Conservation (phyloP, 805 yeast genomes). For the Isabelozyma gotoi region DNA sequence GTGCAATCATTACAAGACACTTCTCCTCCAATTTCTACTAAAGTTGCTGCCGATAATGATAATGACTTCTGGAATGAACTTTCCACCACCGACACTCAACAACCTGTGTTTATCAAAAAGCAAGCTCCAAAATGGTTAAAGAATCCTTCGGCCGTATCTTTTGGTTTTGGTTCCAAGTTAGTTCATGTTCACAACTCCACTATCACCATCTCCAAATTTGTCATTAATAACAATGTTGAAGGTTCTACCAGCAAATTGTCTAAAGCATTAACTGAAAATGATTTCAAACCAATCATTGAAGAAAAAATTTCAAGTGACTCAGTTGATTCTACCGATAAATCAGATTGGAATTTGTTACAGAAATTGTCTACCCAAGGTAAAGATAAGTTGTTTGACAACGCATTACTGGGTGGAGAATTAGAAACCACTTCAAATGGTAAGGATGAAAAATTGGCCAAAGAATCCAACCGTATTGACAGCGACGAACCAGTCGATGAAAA, state of each 20-base stretch:
- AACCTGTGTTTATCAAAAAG: constrained; percentile 65
- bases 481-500: constrained; percentile 7
- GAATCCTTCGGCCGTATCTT: constrained; percentile 68
- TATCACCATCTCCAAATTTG: constrained; percentile 44
- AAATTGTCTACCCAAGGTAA: constrained; percentile 52
- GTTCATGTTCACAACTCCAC: constrained; percentile 51
- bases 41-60: constrained; percentile 50
- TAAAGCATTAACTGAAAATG: constrained; percentile 56
- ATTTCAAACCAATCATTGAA: constrained; percentile 55
- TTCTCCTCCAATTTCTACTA: constrained; percentile 50
- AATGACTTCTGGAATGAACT: constrained; percentile 85
- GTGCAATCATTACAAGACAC: constrained; percentile 90
- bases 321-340: constrained; percentile 38
- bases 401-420: constrained; percentile 11
- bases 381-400: constrained; percentile 42
- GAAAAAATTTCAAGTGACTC: constrained; percentile 44
- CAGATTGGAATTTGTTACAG: constrained; percentile 68
- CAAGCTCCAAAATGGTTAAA: constrained; percentile 93
- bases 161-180: constrained; percentile 93
- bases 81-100: constrained; percentile 65
- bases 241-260: constrained; percentile 43
- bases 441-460: constrained; percentile 7
- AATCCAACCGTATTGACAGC: constrained; percentile 3
- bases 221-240: constrained; percentile 32
- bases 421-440: too few relatives aligned